These are phyloP conservation scores for Coemansia sp. DNA, from an alignment of 192 early-diverging fungal species.

Conservation along the genomic window DNA sequence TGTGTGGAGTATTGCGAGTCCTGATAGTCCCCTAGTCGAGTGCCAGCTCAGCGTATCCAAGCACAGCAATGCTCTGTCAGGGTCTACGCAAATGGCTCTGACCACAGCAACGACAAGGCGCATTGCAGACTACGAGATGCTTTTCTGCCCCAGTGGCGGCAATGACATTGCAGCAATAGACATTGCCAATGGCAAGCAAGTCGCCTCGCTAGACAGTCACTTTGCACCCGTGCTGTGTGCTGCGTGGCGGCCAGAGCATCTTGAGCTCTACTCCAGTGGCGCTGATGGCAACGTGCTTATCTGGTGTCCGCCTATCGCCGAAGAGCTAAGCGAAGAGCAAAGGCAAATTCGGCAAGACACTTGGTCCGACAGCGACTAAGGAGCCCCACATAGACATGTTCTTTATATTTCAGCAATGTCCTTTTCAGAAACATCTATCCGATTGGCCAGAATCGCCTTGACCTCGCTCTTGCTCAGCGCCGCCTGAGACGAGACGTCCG, in stretches of 20 bases:
- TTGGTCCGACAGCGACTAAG: conserved; percentile 35
- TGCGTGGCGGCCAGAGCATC: conserved; percentile 55
- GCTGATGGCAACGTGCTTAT: conserved; percentile 62
- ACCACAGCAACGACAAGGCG: conserved; percentile 32
- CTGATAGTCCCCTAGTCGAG: conserved; percentile 1
- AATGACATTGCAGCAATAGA: conserved; percentile 62
- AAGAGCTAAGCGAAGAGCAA: conserved; percentile 32
- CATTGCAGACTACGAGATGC: conserved; percentile 14
- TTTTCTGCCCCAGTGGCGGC: conserved; percentile 66
- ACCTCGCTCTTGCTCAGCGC: conserved; percentile 29
- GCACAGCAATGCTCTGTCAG: background rate
- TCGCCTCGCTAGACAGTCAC: conserved; percentile 64
- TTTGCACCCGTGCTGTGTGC: conserved; percentile 65
- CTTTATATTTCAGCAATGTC: conserved; percentile 10
- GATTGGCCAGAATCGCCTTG: conserved; percentile 30
- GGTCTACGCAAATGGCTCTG: conserved; percentile 37
- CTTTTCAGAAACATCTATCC: conserved; percentile 41
- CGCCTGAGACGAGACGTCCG: conserved; percentile 1
- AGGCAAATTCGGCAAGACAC: conserved; percentile 14
- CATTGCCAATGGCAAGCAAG: conserved; percentile 58
- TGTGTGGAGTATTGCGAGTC: conserved; percentile 56
- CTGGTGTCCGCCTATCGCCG: conserved; percentile 56
- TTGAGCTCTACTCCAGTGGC: conserved; percentile 69
- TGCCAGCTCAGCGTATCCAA: background rate
- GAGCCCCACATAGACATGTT: background rate